These are phyloP conservation scores for Alternaria gansuensis DNA, from an alignment of 2,329 filamentous ascomycete species.

Conservation along the genomic window DNA sequence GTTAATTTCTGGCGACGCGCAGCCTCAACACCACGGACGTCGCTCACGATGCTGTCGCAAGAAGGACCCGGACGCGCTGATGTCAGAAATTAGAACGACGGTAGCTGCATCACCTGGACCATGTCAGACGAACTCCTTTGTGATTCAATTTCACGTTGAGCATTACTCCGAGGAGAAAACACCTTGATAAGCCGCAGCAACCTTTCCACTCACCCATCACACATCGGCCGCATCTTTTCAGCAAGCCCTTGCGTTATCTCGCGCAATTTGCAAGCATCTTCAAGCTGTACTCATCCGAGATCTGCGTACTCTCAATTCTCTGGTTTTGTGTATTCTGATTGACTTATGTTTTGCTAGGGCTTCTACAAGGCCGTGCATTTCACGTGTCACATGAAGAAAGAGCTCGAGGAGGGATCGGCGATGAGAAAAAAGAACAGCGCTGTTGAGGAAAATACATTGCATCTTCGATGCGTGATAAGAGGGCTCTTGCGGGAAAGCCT, in stretches of 20 bases:
- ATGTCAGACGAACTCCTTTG: not conserved
- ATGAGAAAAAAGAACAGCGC: conserved; percentile 5
- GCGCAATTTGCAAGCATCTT: not conserved
- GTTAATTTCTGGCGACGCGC: not conserved
- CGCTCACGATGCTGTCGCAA: conserved; percentile 15
- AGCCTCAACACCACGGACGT: conserved; percentile 50
- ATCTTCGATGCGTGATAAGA: no score
- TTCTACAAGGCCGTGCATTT: not conserved
- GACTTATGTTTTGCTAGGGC: not conserved
- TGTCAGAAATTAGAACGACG: no score
- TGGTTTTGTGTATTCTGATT: not conserved
- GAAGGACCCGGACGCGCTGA: no score
- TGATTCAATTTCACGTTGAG: not conserved
- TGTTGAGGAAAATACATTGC: not conserved
- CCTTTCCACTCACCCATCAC: not conserved
- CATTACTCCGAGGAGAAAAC: not conserved
- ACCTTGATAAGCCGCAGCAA: no score
- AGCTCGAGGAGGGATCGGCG: conserved; percentile 4
- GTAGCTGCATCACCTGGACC: no score
- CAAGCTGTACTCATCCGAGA: accelerated
- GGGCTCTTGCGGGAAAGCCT: no score
- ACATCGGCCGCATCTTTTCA: not conserved
- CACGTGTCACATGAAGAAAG: not conserved
- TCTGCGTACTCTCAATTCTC: not conserved
- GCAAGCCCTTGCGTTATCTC: not conserved